Conservation (phyloP, 495 filamentous ascomycete genomes). For the Talaromyces proteolyticus region DNA sequence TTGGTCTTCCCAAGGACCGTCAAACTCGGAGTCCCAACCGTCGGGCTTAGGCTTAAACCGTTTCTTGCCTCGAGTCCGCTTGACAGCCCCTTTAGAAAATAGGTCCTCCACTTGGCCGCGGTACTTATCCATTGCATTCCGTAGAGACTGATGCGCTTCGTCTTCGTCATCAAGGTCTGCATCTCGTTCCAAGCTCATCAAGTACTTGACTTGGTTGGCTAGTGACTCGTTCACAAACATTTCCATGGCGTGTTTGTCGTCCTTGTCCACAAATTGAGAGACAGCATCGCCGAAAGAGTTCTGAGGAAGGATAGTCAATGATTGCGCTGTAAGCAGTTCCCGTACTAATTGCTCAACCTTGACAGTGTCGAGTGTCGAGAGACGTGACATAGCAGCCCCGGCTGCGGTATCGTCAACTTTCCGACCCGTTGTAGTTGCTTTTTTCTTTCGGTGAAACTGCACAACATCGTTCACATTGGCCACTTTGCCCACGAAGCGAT, state of each 20-base stretch:
- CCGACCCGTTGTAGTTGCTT: constrained; percentile 23
- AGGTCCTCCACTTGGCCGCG: constrained; percentile 64
- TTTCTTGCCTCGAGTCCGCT: constrained; percentile 49
- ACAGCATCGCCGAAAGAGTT: constrained; percentile 92
- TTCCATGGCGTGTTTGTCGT: constrained; percentile 91
- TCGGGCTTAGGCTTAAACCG: constrained; percentile 73
- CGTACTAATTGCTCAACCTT: constrained; percentile 83
- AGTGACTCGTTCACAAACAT: constrained; percentile 81
- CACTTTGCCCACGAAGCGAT: constrained; percentile 82
- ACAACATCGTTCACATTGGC: constrained; percentile 94
- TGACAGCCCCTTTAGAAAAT: constrained; percentile 63
- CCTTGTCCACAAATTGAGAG: constrained; percentile 87
- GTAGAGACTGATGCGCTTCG: constrained; percentile 52
- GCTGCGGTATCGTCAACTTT: constrained; percentile 36
- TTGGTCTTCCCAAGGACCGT: constrained; percentile 81
- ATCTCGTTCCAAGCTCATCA: constrained; percentile 59
- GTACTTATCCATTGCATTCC: constrained; percentile 64
- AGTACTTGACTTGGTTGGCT: constrained; percentile 65
- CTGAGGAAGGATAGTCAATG: constrained; percentile 83
- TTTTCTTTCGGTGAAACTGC: constrained; percentile 86
- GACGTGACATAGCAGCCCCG: constrained; percentile 50
- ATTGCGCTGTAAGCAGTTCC: constrained; percentile 78
- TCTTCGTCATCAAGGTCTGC: constrained; percentile 63
- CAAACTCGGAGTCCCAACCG: constrained; percentile 77
- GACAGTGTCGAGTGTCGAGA: constrained; percentile 63